phyloP scores from a whole-genome alignment of 768 basidiomycete genomes.

The Cubamyces sp. region DNA sequence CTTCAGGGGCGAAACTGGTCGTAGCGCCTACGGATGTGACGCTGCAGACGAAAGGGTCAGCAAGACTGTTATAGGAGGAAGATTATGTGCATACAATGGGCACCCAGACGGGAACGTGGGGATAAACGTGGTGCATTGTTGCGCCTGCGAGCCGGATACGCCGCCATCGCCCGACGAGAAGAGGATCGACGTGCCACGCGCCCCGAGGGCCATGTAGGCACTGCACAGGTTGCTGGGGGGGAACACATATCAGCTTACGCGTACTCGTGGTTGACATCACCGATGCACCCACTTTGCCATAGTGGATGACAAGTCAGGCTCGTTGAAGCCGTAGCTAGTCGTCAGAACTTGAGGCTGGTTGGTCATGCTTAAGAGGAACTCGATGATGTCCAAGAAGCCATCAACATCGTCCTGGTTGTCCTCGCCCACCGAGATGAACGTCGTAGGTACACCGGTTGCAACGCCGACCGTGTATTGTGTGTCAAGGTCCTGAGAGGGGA shows the following conservation, averaged over 20 bases:
- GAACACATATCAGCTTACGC: background rate
- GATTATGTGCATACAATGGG: constrained; percentile 34
- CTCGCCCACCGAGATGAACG: constrained; percentile 40
- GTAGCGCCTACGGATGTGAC: constrained; percentile 43
- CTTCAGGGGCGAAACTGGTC: constrained; percentile 34
- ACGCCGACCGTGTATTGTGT: constrained; percentile 44
- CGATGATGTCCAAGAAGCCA: constrained; percentile 39
- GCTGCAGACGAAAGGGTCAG: constrained; percentile 23
- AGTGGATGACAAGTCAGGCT: constrained; percentile 27
- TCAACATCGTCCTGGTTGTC: constrained; percentile 34
- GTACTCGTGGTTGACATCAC: background rate
- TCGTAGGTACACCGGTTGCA: constrained; percentile 35
- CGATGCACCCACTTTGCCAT: constrained; percentile 31
- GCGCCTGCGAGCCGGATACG: constrained; percentile 36
- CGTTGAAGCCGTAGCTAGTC: constrained; percentile 41
- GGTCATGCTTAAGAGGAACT: constrained; percentile 30
- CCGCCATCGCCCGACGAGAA: constrained; percentile 45
- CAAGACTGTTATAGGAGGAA: background rate
- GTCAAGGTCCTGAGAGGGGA: constrained; percentile 37
- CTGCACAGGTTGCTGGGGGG: constrained; percentile 36
- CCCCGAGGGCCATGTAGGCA: constrained; percentile 39
- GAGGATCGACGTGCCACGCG: constrained; percentile 40
- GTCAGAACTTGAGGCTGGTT: constrained; percentile 37
- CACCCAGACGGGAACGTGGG: constrained; percentile 42
- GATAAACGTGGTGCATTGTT: constrained; percentile 37